Evolutionary conservation across 441 rosid species (phyloP), one percentile per base, ranked within the genome.

Genomic region (Dalechampia spathulata): DNA sequence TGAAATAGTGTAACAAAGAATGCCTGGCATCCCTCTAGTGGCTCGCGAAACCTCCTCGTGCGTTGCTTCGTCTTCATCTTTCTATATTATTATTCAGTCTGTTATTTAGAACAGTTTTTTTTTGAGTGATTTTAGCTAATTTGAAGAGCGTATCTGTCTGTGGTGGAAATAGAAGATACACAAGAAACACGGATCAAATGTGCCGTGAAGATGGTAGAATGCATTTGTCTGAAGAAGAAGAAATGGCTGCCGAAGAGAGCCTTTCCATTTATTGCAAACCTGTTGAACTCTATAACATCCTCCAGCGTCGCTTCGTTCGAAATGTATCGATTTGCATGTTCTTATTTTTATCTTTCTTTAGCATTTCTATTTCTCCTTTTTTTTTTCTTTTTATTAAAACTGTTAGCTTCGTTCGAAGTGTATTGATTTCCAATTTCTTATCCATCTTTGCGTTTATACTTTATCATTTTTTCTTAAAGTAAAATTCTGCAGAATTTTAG

Each of bases 11-110:
- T 73, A 72, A 64, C 67, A 22, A 55, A 83, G 78, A 78, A 90
- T 90, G 97, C 97, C 96, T 69, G 87, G 97, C 78, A 85, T 90
- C 67, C 94, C 94, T 77, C 70, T 90, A 59, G 81, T 78, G 59
- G 71, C 79, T 71, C 96, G 87, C 55, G 86, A 83, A 81, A 68
- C 91, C 57, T 78, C 90, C 61, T 78, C 94, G 94, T 87, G 74
- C 25, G 85, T 19, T 30, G 7, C 9, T 53, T 44, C 37, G 41
- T 60, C 15, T 11, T 17, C 11, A 23, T 2, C 47, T 7, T 39
- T 3, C 10, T 5, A 10, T 5, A 11, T 36, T 5, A 36, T 36
- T 36, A 11, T 36, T 36, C 5, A 4, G 5, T 2, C 2, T 36
- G 10, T 36, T 36, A 11, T 36, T 36, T 36, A 10, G 39, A 11